phyloP scores from a whole-genome alignment of 805 yeast species.

The Candida ficus region DNA sequence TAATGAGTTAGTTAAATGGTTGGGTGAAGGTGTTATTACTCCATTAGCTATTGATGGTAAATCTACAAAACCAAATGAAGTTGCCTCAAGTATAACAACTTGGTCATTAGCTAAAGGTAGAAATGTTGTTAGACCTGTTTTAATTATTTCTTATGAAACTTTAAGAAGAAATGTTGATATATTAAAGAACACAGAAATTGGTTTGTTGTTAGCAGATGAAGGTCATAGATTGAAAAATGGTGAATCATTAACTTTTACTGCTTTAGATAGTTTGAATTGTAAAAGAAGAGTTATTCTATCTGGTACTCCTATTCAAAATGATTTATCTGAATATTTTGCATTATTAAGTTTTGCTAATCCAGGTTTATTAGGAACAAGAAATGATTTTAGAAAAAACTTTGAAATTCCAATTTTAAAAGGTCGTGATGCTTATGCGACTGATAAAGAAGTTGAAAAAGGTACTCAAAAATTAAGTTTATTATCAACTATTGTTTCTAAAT shows the following conservation, averaged over 20 bases:
- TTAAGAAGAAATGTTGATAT: constrained; percentile 78
- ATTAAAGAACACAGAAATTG: constrained; percentile 72
- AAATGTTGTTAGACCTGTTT: constrained; percentile 84
- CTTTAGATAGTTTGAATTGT: constrained; percentile 78
- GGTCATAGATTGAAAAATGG: constrained; percentile 85
- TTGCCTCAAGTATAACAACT: constrained; percentile 59
- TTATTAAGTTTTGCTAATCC: constrained; percentile 91
- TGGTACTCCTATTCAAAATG: constrained; percentile 97
- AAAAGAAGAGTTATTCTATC: constrained; percentile 86
- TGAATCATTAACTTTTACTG: constrained; percentile 85
- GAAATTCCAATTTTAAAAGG: constrained; percentile 79
- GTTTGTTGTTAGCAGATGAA: constrained; percentile 81
- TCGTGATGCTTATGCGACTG: constrained; percentile 86
- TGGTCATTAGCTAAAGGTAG: constrained; percentile 92
- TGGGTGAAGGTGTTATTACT: constrained; percentile 84
- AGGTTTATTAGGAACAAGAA: constrained; percentile 79
- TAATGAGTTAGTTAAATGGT: constrained; percentile 90
- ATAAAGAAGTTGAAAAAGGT: constrained; percentile 66
- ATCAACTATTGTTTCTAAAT: constrained; percentile 73
- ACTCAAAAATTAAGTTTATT: constrained; percentile 64
- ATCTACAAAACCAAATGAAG: constrained; percentile 62
- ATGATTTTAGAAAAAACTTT: constrained; percentile 78
- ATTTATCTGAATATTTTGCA: constrained; percentile 89
- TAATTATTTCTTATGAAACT: constrained; percentile 93
- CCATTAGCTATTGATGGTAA: constrained; percentile 94